A percentile compares a stretch with the other conserved stretches of the same genome.
Conservation (phyloP, 805 yeast species). For the Barnettozyma pratensis region DNA sequence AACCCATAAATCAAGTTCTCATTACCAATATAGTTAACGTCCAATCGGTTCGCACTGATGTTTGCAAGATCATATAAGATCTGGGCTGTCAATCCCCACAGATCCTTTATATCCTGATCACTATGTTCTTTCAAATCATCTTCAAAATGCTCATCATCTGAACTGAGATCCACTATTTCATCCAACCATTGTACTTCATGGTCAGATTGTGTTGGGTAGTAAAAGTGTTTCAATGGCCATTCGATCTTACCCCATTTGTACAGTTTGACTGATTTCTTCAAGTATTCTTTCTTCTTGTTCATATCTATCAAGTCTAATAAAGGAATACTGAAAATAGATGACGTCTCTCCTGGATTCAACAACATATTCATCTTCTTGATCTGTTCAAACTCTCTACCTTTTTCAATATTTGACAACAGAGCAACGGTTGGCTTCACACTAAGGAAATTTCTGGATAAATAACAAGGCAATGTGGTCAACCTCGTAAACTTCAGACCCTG, state of each 20-base stretch:
- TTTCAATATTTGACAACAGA: conserved; percentile 37
- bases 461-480: conserved; percentile 65
- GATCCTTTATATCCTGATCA: conserved; percentile 52
- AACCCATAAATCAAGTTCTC: conserved; percentile 61
- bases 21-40: conserved; percentile 43
- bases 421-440: conserved; percentile 82
- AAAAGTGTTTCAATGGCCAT: conserved; percentile 59
- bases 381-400: conserved; percentile 15
- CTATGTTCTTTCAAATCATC: conserved; percentile 20
- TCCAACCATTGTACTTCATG: conserved; percentile 62
- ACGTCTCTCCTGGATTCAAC: conserved; percentile 73
- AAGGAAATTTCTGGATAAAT: conserved; percentile 72
- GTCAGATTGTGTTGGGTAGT: conserved; percentile 49
- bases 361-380: conserved; percentile 34
- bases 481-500: conserved; percentile 57
- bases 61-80: conserved; percentile 67
- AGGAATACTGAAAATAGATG: conserved; percentile 68
- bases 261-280: conserved; percentile 26
- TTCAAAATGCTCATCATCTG: conserved; percentile 40
- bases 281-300: conserved; percentile 27
- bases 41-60: conserved; percentile 36
- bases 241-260: conserved; percentile 69
- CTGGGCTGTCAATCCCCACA: conserved; percentile 83
- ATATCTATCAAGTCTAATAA: conserved; percentile 47
- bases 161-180: conserved; percentile 53